These are phyloP conservation scores for Lagenidium sp. DNA, from an alignment of 352 stramenopile species.

Conservation along the genomic window DNA sequence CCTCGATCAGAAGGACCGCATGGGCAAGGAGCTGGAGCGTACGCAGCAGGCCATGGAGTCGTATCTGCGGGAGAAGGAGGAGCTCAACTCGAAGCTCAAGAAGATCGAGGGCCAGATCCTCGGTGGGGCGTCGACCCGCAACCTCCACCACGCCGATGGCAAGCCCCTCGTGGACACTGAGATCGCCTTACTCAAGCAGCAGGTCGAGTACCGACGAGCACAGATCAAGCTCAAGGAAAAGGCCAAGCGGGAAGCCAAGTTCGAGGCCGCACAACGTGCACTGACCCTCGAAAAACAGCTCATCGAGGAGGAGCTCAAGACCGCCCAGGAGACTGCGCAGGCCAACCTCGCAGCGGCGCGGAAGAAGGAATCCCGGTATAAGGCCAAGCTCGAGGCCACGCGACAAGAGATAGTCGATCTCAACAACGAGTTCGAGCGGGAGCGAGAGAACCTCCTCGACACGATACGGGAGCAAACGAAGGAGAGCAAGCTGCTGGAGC, in stretches of 20 bases:
- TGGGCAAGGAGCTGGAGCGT: constrained; percentile 64
- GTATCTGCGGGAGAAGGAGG: constrained; percentile 47
- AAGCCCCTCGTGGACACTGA: constrained; percentile 37
- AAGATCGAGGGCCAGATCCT: constrained; percentile 82
- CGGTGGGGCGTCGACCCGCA: constrained; percentile 24
- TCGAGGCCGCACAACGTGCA: constrained; percentile 39
- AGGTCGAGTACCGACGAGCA: constrained; percentile 67
- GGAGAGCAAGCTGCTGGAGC: constrained; percentile 81
- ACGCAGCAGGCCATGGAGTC: constrained; percentile 65
- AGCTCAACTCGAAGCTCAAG: constrained; percentile 50
- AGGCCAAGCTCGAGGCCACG: constrained; percentile 61
- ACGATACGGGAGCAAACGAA: constrained; percentile 87
- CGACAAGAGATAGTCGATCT: constrained; percentile 81
- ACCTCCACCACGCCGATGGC: constrained; percentile 8
- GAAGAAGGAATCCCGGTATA: constrained; percentile 62
- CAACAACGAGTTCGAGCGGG: constrained; percentile 75
- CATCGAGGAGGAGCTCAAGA: constrained; percentile 68
- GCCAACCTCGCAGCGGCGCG: constrained; percentile 35
- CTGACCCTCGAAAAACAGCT: constrained; percentile 65
- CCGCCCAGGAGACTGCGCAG: constrained; percentile 53
- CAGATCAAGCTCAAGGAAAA: constrained; percentile 80
- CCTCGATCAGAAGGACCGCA: constrained; percentile 53
- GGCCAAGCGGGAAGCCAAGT: constrained; percentile 55
- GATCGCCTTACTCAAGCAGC: constrained; percentile 64
- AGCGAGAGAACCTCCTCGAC: constrained; percentile 79